These are phyloP conservation scores for Spathaspora hagerdaliae DNA, from an alignment of 805 yeast genomes.

Conservation along the genomic window DNA sequence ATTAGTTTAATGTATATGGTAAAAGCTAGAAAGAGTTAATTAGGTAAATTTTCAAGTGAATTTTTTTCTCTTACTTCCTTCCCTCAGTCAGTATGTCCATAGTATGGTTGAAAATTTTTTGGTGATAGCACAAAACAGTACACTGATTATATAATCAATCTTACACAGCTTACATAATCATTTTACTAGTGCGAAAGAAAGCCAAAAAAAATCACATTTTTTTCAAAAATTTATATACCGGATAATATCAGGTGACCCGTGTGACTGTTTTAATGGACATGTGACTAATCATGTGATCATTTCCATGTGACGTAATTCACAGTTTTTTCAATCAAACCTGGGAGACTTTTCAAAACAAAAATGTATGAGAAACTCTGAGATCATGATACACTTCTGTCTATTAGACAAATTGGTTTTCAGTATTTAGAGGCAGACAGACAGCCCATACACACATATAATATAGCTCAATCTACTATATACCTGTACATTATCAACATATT, in stretches of 20 bases:
- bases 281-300: neutral
- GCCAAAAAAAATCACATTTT: neutral
- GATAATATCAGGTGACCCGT: slow-evolving; percentile 4
- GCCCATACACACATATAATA: no score
- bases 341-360: no score
- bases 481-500: slow-evolving; percentile 1
- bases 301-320: neutral
- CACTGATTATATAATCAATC: neutral
- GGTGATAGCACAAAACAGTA: neutral
- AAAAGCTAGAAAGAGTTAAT: neutral
- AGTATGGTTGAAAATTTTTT: neutral
- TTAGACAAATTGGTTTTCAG: no score
- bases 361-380: no score
- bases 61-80: neutral
- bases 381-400: no score
- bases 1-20: slow-evolving; percentile 17
- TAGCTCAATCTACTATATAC: neutral
- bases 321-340: no score
- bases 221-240: neutral
- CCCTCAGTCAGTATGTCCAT: no score
- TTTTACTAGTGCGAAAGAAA: neutral
- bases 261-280: slow-evolving; percentile 3
- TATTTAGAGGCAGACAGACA: no score
- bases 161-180: neutral
- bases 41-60: neutral